phyloP scores from a whole-genome alignment of 78 protist species.

The Creolimax fragrantissima region DNA sequence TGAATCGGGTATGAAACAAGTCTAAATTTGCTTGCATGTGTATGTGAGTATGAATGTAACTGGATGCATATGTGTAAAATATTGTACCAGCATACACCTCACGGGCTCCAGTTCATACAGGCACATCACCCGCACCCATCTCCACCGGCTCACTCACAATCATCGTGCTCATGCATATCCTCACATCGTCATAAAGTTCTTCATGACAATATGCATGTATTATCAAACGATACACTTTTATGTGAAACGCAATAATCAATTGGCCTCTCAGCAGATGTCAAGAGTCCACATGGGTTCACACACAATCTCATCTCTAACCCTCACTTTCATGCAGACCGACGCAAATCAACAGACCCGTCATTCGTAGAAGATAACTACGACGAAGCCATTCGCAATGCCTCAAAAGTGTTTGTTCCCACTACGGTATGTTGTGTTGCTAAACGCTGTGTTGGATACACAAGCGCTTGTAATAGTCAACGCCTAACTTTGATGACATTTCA shows the following conservation, averaged over 20 bases:
- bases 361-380: conserved; percentile 46
- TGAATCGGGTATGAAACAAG: neutral
- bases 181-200: too few species aligned
- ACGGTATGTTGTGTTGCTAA: neutral
- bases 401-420: conserved; percentile 33
- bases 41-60: neutral
- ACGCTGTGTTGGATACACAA: neutral
- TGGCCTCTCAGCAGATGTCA: too few species aligned
- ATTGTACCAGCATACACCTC: neutral
- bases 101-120: neutral
- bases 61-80: neutral
- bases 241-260: too few species aligned
- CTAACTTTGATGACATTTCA: too few species aligned
- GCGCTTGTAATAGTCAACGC: too few species aligned
- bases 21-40: neutral
- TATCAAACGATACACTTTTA: too few species aligned
- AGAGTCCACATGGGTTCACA: too few species aligned
- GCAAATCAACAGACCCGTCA: neutral
- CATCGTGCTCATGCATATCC: too few species aligned
- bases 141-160: too few species aligned
- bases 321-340: neutral
- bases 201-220: too few species aligned
- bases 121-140: too few species aligned
- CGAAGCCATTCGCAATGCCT: conserved; percentile 47
- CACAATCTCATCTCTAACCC: too few species aligned